Percentiles rank a stretch among this genome's conserved stretches.
Evolutionary conservation across 2,329 filamentous ascomycete genomes (phyloP).

Genomic region (Colletotrichum cereale): DNA sequence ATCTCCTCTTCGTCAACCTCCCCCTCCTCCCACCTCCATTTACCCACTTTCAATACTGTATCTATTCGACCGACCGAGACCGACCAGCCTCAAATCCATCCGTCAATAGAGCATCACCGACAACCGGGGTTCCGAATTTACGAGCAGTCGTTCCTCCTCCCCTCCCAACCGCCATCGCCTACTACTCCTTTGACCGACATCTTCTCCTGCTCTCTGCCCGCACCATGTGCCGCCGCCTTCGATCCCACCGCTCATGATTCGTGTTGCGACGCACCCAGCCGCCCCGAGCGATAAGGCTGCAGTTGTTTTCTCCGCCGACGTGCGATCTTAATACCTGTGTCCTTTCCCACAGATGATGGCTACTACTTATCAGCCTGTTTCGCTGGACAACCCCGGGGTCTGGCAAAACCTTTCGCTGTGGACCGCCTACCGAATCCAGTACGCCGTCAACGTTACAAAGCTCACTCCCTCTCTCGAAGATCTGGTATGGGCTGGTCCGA

Average conservation of each 20-base stretch:
- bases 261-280: slow-evolving; percentile 28
- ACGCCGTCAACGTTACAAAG: slow-evolving; percentile 67
- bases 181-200: neutral
- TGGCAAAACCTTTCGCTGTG: slow-evolving; percentile 69
- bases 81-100: neutral
- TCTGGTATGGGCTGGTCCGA: slow-evolving; percentile 76
- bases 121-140: neutral
- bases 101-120: neutral
- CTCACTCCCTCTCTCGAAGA: slow-evolving; percentile 76
- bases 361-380: slow-evolving; percentile 3
- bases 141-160: neutral
- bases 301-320: neutral
- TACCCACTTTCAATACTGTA: neutral
- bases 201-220: slow-evolving; percentile 1
- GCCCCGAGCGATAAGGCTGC: slow-evolving; percentile 36
- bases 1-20: slow-evolving; percentile 3
- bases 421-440: slow-evolving; percentile 57
- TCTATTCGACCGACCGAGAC: neutral
- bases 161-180: neutral
- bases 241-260: slow-evolving; percentile 29
- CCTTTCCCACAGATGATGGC: slow-evolving; percentile 29
- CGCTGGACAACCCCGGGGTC: slow-evolving; percentile 55
- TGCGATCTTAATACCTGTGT: neutral
- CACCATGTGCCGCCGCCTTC: slow-evolving; percentile 27
- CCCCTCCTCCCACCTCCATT: neutral